These are phyloP conservation scores for Pilaira anomala DNA, from an alignment of 192 early-diverging fungal species.

Conservation along the genomic window DNA sequence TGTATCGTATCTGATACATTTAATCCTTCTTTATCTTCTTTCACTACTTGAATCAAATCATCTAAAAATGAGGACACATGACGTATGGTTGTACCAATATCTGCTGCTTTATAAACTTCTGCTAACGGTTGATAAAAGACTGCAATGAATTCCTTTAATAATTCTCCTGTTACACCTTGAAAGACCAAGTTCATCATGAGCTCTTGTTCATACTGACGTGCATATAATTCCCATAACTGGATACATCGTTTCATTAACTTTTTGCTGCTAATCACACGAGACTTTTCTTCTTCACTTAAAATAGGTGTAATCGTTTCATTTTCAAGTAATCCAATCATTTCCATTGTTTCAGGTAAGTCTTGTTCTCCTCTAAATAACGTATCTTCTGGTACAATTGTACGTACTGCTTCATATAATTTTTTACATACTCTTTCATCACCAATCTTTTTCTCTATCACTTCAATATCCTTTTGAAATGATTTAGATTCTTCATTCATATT, in stretches of 20 bases:
- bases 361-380: neutral
- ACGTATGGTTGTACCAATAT: conserved; percentile 47
- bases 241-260: conserved; percentile 29
- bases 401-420: conserved; percentile 45
- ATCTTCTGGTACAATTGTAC: neutral
- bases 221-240: conserved; percentile 44
- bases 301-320: conserved; percentile 2
- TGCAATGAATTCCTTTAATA: conserved; percentile 46
- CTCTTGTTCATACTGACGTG: conserved; percentile 49
- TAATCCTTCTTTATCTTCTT: conserved; percentile 9
- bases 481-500: conserved; percentile 50
- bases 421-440: conserved; percentile 37
- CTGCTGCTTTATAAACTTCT: conserved; percentile 53
- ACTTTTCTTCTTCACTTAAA: neutral
- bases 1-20: conserved; percentile 28
- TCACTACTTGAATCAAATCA: conserved; percentile 49
- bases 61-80: conserved; percentile 49
- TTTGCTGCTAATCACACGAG: neutral
- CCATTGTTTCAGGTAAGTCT: neutral
- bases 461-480: conserved; percentile 42
- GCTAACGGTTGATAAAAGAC: conserved; percentile 57
- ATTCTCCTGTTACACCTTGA: conserved; percentile 47
- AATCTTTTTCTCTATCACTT: conserved; percentile 17
- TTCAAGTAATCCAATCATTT: neutral
- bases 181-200: conserved; percentile 46